These are phyloP conservation scores for Incumbomyces lentus DNA, from an alignment of 2,329 filamentous ascomycete species.

Conservation along the genomic window DNA sequence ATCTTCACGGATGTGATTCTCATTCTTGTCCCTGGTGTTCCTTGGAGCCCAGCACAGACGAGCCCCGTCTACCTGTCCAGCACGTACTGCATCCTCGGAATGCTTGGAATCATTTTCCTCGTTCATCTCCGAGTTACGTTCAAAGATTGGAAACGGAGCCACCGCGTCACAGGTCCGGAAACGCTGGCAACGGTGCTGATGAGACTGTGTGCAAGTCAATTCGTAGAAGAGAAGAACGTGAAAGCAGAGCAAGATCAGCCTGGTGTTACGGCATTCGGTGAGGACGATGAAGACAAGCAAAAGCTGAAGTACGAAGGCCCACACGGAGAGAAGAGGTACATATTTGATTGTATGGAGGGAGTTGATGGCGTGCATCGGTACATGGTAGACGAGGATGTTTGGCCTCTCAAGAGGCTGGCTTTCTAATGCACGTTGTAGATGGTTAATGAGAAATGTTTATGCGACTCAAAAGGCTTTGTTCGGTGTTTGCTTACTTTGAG, in stretches of 20 bases:
- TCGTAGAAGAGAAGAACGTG: slow-evolving; percentile 6
- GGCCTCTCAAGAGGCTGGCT: neutral
- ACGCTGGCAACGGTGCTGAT: neutral
- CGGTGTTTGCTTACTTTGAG: too few species aligned
- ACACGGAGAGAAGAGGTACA: neutral
- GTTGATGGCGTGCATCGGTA: slow-evolving; percentile 1
- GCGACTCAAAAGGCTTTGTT: too few species aligned
- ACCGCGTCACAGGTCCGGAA: neutral
- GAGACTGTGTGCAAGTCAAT: slow-evolving; percentile 4
- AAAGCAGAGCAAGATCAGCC: neutral
- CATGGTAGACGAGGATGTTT: slow-evolving; percentile 6
- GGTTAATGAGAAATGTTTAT: too few species aligned
- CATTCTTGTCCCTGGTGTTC: neutral
- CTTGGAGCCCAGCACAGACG: neutral
- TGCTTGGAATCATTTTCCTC: neutral
- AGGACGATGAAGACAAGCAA: slow-evolving; percentile 2
- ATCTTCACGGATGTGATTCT: neutral
- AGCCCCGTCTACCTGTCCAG: neutral
- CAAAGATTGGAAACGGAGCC: neutral
- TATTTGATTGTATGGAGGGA: slow-evolving; percentile 2
- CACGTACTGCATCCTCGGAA: neutral
- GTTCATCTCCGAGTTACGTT: neutral
- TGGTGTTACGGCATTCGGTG: neutral
- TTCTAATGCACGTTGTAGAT: too few species aligned
- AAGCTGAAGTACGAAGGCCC: neutral